Evolutionary conservation across 164 flowering plant species (phyloP).

Genomic region (Stephania japonica): DNA sequence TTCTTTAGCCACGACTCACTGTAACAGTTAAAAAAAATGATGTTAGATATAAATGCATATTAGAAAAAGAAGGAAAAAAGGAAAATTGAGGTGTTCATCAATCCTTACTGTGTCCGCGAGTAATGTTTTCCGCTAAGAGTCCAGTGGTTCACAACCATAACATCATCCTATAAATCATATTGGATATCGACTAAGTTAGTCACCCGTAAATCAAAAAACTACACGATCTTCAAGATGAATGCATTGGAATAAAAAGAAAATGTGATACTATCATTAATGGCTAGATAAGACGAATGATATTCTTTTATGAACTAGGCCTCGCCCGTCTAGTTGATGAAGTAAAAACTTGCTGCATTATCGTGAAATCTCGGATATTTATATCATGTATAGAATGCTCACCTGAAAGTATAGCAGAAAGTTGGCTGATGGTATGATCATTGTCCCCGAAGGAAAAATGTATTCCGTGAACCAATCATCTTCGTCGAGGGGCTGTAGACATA

Average conservation of each 20-base stretch:
- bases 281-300: no score
- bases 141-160: conserved; percentile 21
- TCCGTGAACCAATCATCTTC: conserved; percentile 19
- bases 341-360: not conserved
- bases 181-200: not conserved
- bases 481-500: conserved; percentile 3
- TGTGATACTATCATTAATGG: no score
- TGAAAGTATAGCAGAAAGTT: conserved; percentile 23
- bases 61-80: not conserved
- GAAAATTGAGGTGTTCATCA: not conserved
- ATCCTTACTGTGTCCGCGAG: conserved; percentile 12
- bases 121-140: conserved; percentile 19
- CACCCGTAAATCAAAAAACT: not conserved
- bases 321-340: no score
- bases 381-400: conserved; percentile 4
- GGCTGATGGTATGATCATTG: conserved; percentile 19
- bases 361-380: not conserved
- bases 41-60: not conserved
- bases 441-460: conserved; percentile 16
- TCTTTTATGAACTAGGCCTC: no score
- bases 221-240: not conserved
- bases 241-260: not conserved
- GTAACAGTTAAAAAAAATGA: not conserved
- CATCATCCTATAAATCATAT: conserved; percentile 18
- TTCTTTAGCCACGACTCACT: conserved; percentile 20